Base-by-base conservation (phyloP, 805 yeast genomes). In the Isabelozyma heimii region DNA sequence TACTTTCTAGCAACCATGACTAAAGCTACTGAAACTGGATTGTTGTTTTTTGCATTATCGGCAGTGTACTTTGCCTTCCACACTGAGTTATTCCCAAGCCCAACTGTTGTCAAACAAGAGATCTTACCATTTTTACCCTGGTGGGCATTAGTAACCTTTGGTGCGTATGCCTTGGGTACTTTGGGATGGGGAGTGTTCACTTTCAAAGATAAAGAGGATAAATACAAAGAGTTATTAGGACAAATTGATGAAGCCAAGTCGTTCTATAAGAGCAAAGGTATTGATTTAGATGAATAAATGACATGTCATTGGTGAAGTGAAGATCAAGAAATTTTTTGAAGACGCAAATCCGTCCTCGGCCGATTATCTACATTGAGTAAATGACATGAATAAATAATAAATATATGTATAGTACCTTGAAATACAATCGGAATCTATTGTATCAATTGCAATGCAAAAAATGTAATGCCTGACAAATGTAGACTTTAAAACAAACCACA, bases 111-210 rank as follows among this genome's bases (percentile, higher is more conserved):
- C 55, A 77, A 73, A 43, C 58, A 69, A 26, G 83, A 83, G 55
- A 76, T 85, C 44, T 67, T 85, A 52, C 90, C 90, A 8, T 83
- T 75, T 54, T 63, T 85, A 50, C 91, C 91, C 33, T 84, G 78
- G 74, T 85, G 90, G 91, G 78, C 73, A 0, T 69, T 85, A 52
- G 87, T 85, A 35, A 58, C 85, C 1, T 84, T 85, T 63, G 91
- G 91, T 27, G 72, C 86, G 38, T 85, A 83, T 59, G 83, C 90
- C 14, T 73, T 85, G 58, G 85, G 79, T 45, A 79, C 86, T 14
- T 73, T 85, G 51, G 91, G 91, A 44, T 79, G 79, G 73, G 89
- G 87, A 44, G 84, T 85, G 13, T 69, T 73, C 59, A 80, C 89
- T 1, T 83, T 85, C 72, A 83, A 85, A 54, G 88, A 85, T 70